phyloP scores from a whole-genome alignment of 2,329 filamentous ascomycete species.

The Diplodia mutila region DNA sequence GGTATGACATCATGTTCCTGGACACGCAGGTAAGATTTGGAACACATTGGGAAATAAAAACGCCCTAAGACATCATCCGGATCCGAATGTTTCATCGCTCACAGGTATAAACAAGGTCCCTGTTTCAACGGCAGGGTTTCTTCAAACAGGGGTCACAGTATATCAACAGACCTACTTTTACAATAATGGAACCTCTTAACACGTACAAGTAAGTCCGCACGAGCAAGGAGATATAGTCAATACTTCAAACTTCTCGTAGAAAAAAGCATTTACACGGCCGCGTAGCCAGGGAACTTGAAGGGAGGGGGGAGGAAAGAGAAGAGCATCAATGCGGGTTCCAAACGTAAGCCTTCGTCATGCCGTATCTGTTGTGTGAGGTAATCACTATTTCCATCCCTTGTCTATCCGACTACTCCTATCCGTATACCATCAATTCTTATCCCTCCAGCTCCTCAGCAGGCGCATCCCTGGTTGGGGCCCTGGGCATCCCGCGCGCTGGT shows the following conservation, averaged over 20 bases:
- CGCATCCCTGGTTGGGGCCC: conserved; percentile 87
- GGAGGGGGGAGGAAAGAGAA: background rate
- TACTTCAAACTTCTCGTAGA: background rate
- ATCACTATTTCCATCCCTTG: conserved; percentile 2
- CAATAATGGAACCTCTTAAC: background rate
- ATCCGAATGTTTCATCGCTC: background rate
- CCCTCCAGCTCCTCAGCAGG: conserved; percentile 63
- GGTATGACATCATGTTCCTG: too few species aligned
- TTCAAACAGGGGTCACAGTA: background rate
- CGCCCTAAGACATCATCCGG: too few species aligned
- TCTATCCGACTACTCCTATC: conserved; percentile 16
- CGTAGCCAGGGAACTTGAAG: background rate
- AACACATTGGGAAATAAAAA: too few species aligned
- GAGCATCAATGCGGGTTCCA: conserved; percentile 10
- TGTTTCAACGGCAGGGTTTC: background rate
- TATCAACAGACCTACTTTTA: background rate
- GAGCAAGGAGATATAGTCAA: background rate
- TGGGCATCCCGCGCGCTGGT: conserved; percentile 69
- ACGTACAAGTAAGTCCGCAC: background rate
- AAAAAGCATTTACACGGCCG: conserved; percentile 17
- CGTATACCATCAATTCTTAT: conserved; percentile 1
- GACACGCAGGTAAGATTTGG: too few species aligned
- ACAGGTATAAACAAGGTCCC: background rate
- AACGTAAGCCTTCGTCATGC: conserved; percentile 16
- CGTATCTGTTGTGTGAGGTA: conserved; percentile 8